Conservation (phyloP, 179 eudicot genomes). For the Beta lomatogona region DNA sequence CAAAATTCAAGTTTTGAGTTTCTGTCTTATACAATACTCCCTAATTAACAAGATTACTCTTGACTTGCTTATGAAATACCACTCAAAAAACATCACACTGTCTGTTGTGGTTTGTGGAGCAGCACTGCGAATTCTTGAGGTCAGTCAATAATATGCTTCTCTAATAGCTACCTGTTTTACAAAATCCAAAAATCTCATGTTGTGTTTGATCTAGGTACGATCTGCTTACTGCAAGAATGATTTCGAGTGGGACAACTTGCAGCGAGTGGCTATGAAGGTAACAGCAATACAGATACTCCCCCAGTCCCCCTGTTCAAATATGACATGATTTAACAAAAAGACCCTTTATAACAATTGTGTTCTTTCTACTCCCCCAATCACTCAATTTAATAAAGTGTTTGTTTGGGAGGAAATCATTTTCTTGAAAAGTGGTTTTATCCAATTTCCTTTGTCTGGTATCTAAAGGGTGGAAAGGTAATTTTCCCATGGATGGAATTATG, state of each 20-base stretch:
- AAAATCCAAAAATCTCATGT: constrained; percentile 11
- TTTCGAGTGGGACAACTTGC: constrained; percentile 90
- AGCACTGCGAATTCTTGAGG: constrained; percentile 93
- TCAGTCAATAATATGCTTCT: constrained; percentile 30
- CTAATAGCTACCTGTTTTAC: neutral
- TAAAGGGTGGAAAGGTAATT: too few relatives aligned
- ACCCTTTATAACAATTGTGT: too few relatives aligned
- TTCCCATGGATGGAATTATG: too few relatives aligned
- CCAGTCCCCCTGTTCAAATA: neutral
- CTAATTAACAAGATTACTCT: constrained; percentile 20
- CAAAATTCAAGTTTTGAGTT: neutral
- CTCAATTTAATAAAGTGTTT: neutral
- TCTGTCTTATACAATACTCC: neutral
- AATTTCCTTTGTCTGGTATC: too few relatives aligned
- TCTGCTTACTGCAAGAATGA: constrained; percentile 86
- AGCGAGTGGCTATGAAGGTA: constrained; percentile 61
- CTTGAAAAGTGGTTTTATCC: too few relatives aligned
- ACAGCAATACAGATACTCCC: neutral
- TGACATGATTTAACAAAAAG: too few relatives aligned
- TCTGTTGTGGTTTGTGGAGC: constrained; percentile 17
- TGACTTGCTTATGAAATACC: constrained; percentile 8
- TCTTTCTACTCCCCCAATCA: neutral
- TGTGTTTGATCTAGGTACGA: constrained; percentile 55
- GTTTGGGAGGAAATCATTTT: too few relatives aligned
- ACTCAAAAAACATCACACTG: neutral